Base-by-base conservation (phyloP, 805 yeast species). In the Yarrowia sp. region DNA sequence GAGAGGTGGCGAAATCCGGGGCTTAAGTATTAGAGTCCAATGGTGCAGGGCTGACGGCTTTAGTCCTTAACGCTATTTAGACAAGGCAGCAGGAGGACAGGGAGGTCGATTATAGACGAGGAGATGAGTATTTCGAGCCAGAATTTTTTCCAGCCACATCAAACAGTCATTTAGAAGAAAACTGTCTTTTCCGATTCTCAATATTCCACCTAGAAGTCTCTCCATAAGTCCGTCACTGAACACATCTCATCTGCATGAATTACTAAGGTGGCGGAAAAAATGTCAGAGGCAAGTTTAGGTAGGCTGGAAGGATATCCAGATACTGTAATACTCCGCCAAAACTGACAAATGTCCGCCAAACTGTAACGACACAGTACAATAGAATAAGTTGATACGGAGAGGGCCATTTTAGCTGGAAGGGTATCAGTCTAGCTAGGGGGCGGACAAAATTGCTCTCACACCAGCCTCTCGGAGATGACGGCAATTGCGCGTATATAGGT, bases 1-100 rank as follows among this genome's bases (percentile, higher is more conserved):
- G 17, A 12, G 8, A 24, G 26, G 61, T 54, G 61, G 61, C 61
- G 40, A 54, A 54, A 36, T 30, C 26, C 19, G 56, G 44, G 38
- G 17, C 58, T 51, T 51, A 32, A 32, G 38, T 30, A 32, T 46
- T 22, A 40, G 46, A 14, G 46, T 36, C 40, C 11, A 8, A n/a
- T 12, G 1, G 33, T 32, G 54, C 38, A 48, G 54, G 54, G 54
- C 52, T 48, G 38, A 32, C 38, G 54, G 54, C 54, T 30, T 48
- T 48, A 48, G 26, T n/a, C 7, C n/a, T 48, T 5, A 48, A 48
- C 16, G 54, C 38, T 48, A 48, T 26, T 48, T 46, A 14, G 36
- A 43, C 14, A 30, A 14, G 51, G 36, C 52, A 46, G 30, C 24
- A 22, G n/a, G 10, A 17, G 43, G 12, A 17, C 12, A 17, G 17